phyloP scores from a whole-genome alignment of 73 alveolate genomes.

The Paramecium tetraurelia region DNA sequence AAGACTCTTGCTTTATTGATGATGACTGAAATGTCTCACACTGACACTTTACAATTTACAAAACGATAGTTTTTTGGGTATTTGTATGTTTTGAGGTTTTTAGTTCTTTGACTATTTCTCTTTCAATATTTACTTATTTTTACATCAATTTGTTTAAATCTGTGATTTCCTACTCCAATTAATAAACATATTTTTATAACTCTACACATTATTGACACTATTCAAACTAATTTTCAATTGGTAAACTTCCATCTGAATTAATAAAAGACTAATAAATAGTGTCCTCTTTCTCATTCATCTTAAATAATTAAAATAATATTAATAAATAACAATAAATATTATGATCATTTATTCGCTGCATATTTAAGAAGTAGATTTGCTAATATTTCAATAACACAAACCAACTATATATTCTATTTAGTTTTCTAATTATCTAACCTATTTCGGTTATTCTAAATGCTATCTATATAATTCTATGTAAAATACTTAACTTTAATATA shows the following conservation, averaged over 20 bases:
- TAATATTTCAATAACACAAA: too few species aligned
- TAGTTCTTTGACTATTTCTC: neutral
- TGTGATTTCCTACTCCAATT: neutral
- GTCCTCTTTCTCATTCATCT: neutral
- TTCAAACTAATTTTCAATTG: neutral
- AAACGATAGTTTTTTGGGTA: neutral
- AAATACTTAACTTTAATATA: too few species aligned
- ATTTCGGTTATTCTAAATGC: too few species aligned
- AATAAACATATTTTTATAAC: neutral
- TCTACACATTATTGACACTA: neutral
- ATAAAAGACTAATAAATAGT: neutral
- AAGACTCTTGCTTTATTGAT: neutral
- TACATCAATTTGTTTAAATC: neutral
- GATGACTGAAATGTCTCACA: neutral
- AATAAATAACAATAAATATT: neutral
- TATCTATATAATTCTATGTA: too few species aligned
- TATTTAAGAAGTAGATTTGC: too few species aligned
- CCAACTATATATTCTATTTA: too few species aligned
- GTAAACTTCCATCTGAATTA: neutral
- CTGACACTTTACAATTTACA: neutral
- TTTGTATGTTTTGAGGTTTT: neutral
- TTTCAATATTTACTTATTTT: neutral
- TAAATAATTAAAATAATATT: neutral
- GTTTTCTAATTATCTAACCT: too few species aligned
- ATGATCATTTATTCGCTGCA: too few species aligned